Conservation (phyloP, 176 grass and related monocot species). For the Musa troglodytarum region DNA sequence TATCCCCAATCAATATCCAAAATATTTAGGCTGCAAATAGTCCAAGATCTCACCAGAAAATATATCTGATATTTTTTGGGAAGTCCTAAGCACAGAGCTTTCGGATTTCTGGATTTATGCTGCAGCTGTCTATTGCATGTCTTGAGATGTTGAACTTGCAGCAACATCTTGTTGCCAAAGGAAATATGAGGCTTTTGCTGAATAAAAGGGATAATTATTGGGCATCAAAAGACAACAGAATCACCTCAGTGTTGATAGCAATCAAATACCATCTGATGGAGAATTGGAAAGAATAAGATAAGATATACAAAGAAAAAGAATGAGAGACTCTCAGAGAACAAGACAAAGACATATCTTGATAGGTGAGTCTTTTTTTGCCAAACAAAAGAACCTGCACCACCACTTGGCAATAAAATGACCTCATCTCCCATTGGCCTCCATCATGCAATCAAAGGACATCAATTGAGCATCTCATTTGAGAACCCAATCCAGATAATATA, state of each 20-base stretch:
- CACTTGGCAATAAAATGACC: neutral
- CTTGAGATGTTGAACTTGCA: neutral
- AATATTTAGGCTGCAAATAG: neutral
- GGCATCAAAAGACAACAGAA: neutral
- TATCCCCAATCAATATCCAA: neutral
- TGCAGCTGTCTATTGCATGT: neutral
- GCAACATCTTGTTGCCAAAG: neutral
- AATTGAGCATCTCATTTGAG: neutral
- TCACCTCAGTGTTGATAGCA: neutral
- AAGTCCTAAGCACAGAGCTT: too few species aligned
- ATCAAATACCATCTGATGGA: neutral
- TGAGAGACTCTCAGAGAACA: neutral
- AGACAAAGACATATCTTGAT: neutral
- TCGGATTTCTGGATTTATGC: neutral
- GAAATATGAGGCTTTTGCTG: neutral
- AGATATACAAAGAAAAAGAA: neutral
- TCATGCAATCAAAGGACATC: neutral
- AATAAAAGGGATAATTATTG: neutral
- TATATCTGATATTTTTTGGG: neutral
- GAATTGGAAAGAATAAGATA: neutral
- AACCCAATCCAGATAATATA: constrained; percentile 1
- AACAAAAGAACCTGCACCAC: neutral
- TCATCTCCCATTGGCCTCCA: neutral
- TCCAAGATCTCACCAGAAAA: neutral
- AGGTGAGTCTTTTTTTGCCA: neutral